Evolutionary conservation across 768 basidiomycete species (phyloP).

Genomic region (Gymnopilus dilepis): DNA sequence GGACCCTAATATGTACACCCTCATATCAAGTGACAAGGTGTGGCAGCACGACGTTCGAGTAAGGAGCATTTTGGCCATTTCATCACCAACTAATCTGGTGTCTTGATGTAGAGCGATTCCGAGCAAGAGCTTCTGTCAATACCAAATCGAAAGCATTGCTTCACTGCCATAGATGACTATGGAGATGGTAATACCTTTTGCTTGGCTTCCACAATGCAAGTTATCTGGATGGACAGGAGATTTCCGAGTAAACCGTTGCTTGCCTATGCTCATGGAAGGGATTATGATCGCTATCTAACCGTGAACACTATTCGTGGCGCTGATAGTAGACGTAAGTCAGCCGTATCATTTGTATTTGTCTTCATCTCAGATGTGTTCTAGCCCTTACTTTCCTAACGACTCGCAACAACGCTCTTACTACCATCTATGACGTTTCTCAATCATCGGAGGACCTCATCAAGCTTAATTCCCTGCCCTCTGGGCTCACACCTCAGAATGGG

Average conservation of each 20-base stretch:
- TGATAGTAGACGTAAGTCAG: slow-evolving; percentile 37
- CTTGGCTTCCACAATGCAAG: slow-evolving; percentile 61
- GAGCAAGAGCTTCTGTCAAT: slow-evolving; percentile 31
- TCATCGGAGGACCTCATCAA: slow-evolving; percentile 47
- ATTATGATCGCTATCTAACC: slow-evolving; percentile 62
- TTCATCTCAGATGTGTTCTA: slow-evolving; percentile 28
- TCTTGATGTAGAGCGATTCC: slow-evolving; percentile 20
- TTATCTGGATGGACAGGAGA: slow-evolving; percentile 76
- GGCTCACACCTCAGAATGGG: slow-evolving; percentile 37
- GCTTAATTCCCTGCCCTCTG: slow-evolving; percentile 49
- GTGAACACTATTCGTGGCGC: slow-evolving; percentile 41
- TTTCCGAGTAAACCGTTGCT: slow-evolving; percentile 62
- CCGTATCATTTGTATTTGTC: neutral
- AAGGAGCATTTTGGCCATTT: slow-evolving; percentile 6
- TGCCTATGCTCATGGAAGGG: slow-evolving; percentile 63
- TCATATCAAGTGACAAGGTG: slow-evolving; percentile 52
- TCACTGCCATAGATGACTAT: slow-evolving; percentile 61
- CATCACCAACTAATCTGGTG: neutral
- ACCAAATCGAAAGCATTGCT: slow-evolving; percentile 36
- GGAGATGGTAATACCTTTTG: slow-evolving; percentile 50
- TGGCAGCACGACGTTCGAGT: slow-evolving; percentile 63
- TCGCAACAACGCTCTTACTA: slow-evolving; percentile 58
- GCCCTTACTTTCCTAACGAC: slow-evolving; percentile 66
- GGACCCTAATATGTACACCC: slow-evolving; percentile 43
- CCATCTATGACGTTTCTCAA: slow-evolving; percentile 66